Conservation (phyloP, 2,329 filamentous ascomycete species). For the Daldinia eschscholtzii region DNA sequence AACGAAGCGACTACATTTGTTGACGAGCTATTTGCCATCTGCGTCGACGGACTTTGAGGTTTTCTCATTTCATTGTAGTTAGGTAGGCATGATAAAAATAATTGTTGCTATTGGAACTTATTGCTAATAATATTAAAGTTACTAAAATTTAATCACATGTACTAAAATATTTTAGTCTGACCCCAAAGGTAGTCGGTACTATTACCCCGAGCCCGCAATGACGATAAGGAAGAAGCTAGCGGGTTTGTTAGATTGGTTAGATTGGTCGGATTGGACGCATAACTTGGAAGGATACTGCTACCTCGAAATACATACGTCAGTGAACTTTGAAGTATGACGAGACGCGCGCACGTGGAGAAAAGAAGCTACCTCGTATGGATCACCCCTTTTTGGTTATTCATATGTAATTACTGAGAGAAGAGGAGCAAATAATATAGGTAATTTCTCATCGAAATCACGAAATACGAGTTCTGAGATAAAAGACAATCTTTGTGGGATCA, state of each 20-base stretch:
- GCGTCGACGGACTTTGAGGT: slow-evolving; percentile 44
- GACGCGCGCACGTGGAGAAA: slow-evolving; percentile 39
- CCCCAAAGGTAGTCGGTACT: slow-evolving; percentile 1
- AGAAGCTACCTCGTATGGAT: slow-evolving; percentile 35
- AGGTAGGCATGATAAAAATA: not conserved
- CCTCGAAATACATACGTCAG: slow-evolving; percentile 12
- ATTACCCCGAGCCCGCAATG: slow-evolving; percentile 16
- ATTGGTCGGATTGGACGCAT: slow-evolving; percentile 7
- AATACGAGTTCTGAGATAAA: not conserved
- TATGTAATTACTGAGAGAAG: slow-evolving; percentile 29
- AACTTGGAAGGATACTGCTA: slow-evolving; percentile 6
- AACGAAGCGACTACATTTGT: slow-evolving; percentile 51
- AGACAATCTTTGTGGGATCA: not conserved
- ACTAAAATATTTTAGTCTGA: not conserved
- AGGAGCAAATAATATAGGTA: not conserved
- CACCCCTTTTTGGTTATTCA: slow-evolving; percentile 28
- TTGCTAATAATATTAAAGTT: not conserved
- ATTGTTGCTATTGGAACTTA: not conserved
- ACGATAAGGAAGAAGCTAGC: slow-evolving; percentile 14
- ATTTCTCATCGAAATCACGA: not conserved
- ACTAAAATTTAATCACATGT: not conserved
- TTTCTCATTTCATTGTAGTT: not conserved
- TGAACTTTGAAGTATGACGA: slow-evolving; percentile 9
- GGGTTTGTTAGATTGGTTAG: not conserved
- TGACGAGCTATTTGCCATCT: slow-evolving; percentile 50